Evolutionary conservation across 306 rosid species (phyloP), one percentile per base, ranked within the genome.

Genomic region (Cucurbita ficifolia): DNA sequence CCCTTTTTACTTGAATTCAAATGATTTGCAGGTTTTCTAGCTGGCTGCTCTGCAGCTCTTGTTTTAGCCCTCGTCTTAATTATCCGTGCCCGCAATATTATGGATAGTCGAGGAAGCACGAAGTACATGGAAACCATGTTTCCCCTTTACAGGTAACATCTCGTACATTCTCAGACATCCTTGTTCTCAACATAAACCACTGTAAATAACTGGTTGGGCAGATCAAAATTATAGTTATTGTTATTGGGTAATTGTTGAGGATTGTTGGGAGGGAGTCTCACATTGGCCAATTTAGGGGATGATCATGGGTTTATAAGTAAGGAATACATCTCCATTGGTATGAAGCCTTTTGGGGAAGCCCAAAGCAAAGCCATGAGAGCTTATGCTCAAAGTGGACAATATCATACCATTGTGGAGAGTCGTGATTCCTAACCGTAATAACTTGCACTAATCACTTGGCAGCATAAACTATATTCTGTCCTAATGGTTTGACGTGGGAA

Each of bases 111-210:
- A 7, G 88, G 82, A 42, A 71, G 76, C 18, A 67, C 70, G 0
- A 21, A 78, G 76, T 90, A 90, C 79, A 88, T 90, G 93, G 84
- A 86, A 10, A 84, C 75, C 79, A 68, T 90, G 88, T 88, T 90
- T 75, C 96, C 96, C 29, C 85, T 90, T 4, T 84, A 90, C 79
- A 90, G 91, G 96, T 84, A 74, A 76, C 72, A 40, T 42, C 13
- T 43, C 5, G 13, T 3, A 43, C 11, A 2, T 24, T 67, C 14
- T 68, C 40, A 13, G 13, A 12, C 39, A 45, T 67, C 9, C 10
- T 35, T 59, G 19, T 29, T 59, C 19, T 14, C 7, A 40, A 18
- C 0, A 19, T 64, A 64, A 39, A 18, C 16, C 21, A 40, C 33
- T 38, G 7, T n/a, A 63, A 62, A 62, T 38, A 62, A 38, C 24